Evolutionary conservation across 192 early-diverging fungal genomes (phyloP).

Genomic region (Powellomyces hirtus): DNA sequence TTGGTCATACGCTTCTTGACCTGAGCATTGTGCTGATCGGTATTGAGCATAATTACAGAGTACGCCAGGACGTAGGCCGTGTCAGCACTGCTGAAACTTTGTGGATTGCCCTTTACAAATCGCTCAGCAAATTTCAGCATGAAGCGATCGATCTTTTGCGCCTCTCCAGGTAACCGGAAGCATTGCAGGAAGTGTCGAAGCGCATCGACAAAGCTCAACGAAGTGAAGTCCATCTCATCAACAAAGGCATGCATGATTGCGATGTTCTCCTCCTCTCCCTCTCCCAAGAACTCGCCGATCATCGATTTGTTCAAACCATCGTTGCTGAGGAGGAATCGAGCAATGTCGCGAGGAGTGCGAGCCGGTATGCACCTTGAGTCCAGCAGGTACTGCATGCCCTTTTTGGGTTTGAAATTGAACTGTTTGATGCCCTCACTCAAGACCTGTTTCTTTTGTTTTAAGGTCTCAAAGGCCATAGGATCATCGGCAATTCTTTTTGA

Average conservation of each 20-base stretch:
- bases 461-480: constrained; percentile 77
- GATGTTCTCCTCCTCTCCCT: constrained; percentile 89
- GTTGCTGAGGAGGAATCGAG: constrained; percentile 67
- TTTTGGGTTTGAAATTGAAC: constrained; percentile 89
- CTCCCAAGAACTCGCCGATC: constrained; percentile 91
- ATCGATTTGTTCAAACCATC: constrained; percentile 84
- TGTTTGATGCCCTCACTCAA: constrained; percentile 72
- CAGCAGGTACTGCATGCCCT: constrained; percentile 74
- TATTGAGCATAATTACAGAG: constrained; percentile 92
- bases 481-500: constrained; percentile 59
- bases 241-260: constrained; percentile 97
- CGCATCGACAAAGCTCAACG: constrained; percentile 74
- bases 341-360: constrained; percentile 70
- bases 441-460: constrained; percentile 84
- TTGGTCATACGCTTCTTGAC: constrained; percentile 85
- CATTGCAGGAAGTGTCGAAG: constrained; percentile 79
- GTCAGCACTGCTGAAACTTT: constrained; percentile 83
- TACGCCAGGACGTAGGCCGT: constrained; percentile 92
- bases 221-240: constrained; percentile 79
- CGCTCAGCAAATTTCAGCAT: constrained; percentile 98
- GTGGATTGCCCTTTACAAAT: constrained; percentile 80
- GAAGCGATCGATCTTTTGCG: constrained; percentile 95
- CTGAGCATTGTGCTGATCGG: constrained; percentile 86
- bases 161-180: constrained; percentile 90
- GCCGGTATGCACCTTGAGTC: constrained; percentile 65